Conservation (phyloP, 2,329 filamentous ascomycete genomes). For the Didymella pomorum region DNA sequence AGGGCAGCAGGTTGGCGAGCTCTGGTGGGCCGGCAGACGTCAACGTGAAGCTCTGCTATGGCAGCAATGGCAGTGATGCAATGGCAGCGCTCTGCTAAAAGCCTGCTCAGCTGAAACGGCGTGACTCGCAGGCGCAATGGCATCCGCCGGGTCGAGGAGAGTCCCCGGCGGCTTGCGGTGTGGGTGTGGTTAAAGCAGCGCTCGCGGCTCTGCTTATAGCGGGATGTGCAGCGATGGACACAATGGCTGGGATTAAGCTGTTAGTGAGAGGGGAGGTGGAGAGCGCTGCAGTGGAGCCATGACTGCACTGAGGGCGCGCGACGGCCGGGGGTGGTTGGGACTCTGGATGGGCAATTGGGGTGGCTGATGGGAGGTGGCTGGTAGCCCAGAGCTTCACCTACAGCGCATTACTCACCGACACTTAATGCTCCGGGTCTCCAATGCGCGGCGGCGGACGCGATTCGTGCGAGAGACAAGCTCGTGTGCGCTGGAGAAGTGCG, state of each 20-base stretch:
- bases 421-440: constrained; percentile 8
- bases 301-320: constrained; percentile 23
- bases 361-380: constrained; percentile 31
- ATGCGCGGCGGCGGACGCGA: constrained; percentile 21
- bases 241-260: constrained; percentile 35
- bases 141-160: constrained; percentile 31
- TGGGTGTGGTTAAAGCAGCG: constrained; percentile 22
- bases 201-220: constrained; percentile 28
- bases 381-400: constrained; percentile 11
- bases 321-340: constrained; percentile 27
- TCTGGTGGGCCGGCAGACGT: constrained; percentile 33
- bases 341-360: constrained; percentile 24
- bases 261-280: constrained; percentile 31
- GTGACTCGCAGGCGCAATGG: constrained; percentile 32
- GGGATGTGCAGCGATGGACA: constrained; percentile 21
- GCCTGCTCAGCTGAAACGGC: constrained; percentile 21
- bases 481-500: constrained; percentile 26
- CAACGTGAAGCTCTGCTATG: background rate
- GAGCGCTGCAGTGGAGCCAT: constrained; percentile 36
- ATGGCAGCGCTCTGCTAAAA: constrained; percentile 2
- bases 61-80: background rate
- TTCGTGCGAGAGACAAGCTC: constrained; percentile 17
- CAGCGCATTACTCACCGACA: constrained; percentile 24
- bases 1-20: constrained; percentile 43
- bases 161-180: constrained; percentile 29